A percentile compares a stretch with the other conserved stretches of the same genome.
These are phyloP conservation scores for Myriosclerotinia duriaeana DNA, from an alignment of 2,329 filamentous ascomycete species.

Conservation along the genomic window DNA sequence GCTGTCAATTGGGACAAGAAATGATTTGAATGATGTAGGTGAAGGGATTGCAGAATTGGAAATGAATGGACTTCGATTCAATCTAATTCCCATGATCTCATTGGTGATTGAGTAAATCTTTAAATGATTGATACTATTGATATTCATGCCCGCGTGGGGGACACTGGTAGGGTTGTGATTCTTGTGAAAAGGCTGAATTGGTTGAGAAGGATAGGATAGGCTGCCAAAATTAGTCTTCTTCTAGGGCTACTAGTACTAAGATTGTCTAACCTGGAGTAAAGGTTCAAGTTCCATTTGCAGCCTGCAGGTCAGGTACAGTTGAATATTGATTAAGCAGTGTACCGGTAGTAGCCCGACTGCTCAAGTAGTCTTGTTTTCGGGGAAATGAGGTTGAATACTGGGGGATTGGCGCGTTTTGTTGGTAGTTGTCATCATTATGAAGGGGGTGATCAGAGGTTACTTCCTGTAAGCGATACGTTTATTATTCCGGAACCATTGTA, in stretches of 20 bases:
- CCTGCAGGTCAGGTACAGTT: no score
- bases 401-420: background rate
- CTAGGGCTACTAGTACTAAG: no score
- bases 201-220: constrained; percentile 4
- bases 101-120: background rate
- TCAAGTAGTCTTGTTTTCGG: background rate
- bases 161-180: background rate
- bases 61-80: constrained; percentile 8
- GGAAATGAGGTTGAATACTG: background rate
- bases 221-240: background rate
- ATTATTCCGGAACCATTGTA: no score
- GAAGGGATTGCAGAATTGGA: background rate
- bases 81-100: background rate
- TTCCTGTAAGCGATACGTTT: constrained; percentile 6
- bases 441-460: background rate
- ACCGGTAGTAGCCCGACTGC: no score
- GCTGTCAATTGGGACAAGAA: constrained; percentile 6
- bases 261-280: background rate
- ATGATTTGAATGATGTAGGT: background rate
- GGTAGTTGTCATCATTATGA: background rate
- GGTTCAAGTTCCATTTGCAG: background rate
- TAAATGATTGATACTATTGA: constrained; percentile 13
- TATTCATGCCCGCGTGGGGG: constrained; percentile 4
- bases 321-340: no score
- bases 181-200: background rate